A percentile compares a stretch with the other conserved stretches of the same genome.
These are phyloP conservation scores for Pseudomonodictys pantanalensis DNA, from an alignment of 495 filamentous ascomycete genomes.

Conservation along the genomic window DNA sequence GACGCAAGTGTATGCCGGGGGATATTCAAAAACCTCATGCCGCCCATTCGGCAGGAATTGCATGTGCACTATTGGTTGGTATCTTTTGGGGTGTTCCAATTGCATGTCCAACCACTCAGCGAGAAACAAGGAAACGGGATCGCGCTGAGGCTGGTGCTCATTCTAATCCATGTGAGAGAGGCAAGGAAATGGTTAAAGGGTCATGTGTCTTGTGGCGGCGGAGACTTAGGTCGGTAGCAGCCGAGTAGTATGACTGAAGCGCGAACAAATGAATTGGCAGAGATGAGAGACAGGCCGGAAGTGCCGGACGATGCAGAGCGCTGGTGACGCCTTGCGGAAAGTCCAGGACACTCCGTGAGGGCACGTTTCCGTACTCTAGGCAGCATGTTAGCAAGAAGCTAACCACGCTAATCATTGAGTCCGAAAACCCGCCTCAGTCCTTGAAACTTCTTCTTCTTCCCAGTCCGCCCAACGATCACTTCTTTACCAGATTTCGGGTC, in stretches of 20 bases:
- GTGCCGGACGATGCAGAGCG: neutral
- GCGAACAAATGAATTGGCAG: conserved; percentile 6
- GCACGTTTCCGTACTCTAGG: neutral
- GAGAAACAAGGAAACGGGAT: neutral
- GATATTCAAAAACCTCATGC: neutral
- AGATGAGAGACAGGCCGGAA: neutral
- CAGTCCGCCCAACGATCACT: conserved; percentile 33
- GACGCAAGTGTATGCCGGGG: neutral
- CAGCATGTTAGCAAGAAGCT: neutral
- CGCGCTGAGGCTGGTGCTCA: neutral
- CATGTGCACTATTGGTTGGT: no score
- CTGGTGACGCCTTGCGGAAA: neutral
- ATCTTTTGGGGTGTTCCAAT: conserved; percentile 1
- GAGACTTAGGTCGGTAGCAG: conserved; percentile 1
- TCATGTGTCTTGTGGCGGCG: neutral
- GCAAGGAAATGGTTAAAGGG: neutral
- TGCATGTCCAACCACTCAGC: neutral
- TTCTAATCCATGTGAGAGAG: neutral
- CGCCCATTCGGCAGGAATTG: no score
- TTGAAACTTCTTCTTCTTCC: conserved; percentile 61
- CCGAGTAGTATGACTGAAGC: conserved; percentile 4
- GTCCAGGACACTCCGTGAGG: neutral
- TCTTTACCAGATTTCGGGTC: conserved; percentile 25
- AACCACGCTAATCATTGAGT: conserved; percentile 46
- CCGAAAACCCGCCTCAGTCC: conserved; percentile 56